phyloP scores from a whole-genome alignment of 352 stramenopile species.

The Phytopythium sindhum region DNA sequence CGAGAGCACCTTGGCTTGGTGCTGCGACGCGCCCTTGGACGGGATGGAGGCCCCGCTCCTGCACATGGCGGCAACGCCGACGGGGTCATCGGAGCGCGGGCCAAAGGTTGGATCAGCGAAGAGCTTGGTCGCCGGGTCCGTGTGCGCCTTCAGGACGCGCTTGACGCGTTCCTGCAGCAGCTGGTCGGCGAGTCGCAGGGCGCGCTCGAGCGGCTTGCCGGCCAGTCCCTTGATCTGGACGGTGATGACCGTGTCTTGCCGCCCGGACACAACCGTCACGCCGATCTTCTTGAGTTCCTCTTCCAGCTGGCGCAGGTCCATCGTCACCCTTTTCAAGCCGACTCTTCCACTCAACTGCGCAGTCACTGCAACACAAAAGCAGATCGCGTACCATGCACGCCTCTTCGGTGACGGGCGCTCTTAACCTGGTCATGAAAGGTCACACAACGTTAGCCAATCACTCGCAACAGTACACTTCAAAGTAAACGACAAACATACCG shows the following conservation, averaged over 20 bases:
- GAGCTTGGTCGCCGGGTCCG: constrained; percentile 37
- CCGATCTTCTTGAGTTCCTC: constrained; percentile 81
- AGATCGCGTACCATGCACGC: no score
- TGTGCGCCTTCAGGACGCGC: constrained; percentile 48
- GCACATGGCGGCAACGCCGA: constrained; percentile 65
- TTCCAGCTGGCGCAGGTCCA: constrained; percentile 58
- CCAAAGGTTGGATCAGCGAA: constrained; percentile 87
- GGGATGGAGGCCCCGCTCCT: constrained; percentile 43
- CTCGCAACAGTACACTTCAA: no score
- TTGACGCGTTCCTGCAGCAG: constrained; percentile 77
- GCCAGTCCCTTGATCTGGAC: constrained; percentile 74
- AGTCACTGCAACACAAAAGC: no score
- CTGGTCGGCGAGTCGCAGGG: constrained; percentile 59
- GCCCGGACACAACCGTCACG: constrained; percentile 66
- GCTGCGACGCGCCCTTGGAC: constrained; percentile 69
- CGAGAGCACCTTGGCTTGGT: constrained; percentile 69
- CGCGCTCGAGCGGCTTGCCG: constrained; percentile 51
- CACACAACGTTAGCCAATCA: no score
- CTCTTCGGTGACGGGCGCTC: no score
- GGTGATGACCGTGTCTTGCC: constrained; percentile 72
- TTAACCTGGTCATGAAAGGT: no score
- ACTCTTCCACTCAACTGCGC: no score
- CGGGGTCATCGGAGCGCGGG: constrained; percentile 43
- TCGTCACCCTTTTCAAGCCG: no score
- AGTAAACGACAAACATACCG: no score